Evolutionary conservation across 768 basidiomycete species (phyloP), one percentile per base, ranked within the genome.

Genomic region (Boletus rubropictus): DNA sequence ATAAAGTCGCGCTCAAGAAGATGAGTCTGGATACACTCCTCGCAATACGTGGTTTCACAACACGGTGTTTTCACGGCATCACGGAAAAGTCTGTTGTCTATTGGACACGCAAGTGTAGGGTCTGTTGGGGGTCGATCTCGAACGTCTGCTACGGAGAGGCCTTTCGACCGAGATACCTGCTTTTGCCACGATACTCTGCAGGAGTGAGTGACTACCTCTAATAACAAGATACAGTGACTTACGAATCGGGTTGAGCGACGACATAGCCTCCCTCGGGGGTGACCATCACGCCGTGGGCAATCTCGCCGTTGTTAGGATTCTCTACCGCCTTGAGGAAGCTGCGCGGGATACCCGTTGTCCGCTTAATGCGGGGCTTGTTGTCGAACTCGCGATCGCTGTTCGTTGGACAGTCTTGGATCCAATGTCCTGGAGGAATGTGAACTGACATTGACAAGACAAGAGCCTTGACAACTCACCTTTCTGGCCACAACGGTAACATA

Each of bases 321-420:
- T 96, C 93, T 22, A 98, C 93, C 0, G 92, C 86, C 66, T 96
- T 96, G 45, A 99, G 72, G 81, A 99, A 98, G 63, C 90, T 94
- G 55, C 94, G 80, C 4, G 96, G 96, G 51, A 99, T 99, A 68
- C 96, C 96, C 9, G 96, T 99, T 4, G 96, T 98, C 42, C 96
- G 79, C 64, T 97, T 97, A 65, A 99, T 94, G 22, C 94, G 86
- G 39, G 95, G 95, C 48, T 87, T 76, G 59, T 98, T 86, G 66
- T 95, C 91, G 54, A 85, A 96, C 40, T 94, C 91, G 42, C 91
- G 86, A 62, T 99, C 91, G 57, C 86, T 93, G 64, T 97, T 97
- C 6, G 93, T 96, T 2, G 96, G 96, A 64, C 96, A 99, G 53
- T 96, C 90, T 63, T 99, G 94, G 54, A 99, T 99, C 96, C 96